Percentiles rank a stretch among this genome's conserved stretches.
phyloP scores from a whole-genome alignment of 352 stramenopile genomes.

The Plasmopara viticola region DNA sequence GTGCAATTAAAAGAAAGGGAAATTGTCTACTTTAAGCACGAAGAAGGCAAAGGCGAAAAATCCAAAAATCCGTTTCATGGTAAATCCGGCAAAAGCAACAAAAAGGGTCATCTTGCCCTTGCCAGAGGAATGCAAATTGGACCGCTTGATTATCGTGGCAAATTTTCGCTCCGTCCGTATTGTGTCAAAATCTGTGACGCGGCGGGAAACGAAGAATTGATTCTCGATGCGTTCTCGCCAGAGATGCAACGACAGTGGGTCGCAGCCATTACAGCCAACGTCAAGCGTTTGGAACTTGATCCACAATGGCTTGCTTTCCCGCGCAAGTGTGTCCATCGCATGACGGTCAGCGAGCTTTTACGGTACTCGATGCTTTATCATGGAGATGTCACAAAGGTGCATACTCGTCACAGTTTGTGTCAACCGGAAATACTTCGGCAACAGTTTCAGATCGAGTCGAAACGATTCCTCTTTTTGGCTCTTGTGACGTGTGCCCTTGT shows the following conservation, averaged over 20 bases:
- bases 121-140: conserved; percentile 31
- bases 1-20: conserved; percentile 39
- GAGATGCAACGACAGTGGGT: conserved; percentile 55
- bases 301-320: conserved; percentile 50
- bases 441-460: conserved; percentile 42
- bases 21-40: conserved; percentile 64
- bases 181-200: conserved; percentile 56
- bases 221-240: conserved; percentile 55
- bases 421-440: conserved; percentile 29
- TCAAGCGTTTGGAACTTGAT: conserved; percentile 55
- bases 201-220: conserved; percentile 37
- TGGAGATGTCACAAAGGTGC: conserved; percentile 19
- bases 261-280: conserved; percentile 52
- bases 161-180: conserved; percentile 52
- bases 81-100: conserved; percentile 35
- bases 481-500: conserved; percentile 39
- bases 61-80: conserved; percentile 59
- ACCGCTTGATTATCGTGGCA: conserved; percentile 53
- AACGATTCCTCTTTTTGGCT: conserved; percentile 46
- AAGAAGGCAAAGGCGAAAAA: conserved; percentile 35
- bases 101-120: conserved; percentile 42
- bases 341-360: conserved; percentile 51
- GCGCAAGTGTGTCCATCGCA: conserved; percentile 39
- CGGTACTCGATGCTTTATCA: conserved; percentile 67
- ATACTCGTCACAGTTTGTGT: conserved; percentile 21